Evolutionary conservation across 108 stramenopile genomes (phyloP).

Genomic region (Skeletonema tropicum): DNA sequence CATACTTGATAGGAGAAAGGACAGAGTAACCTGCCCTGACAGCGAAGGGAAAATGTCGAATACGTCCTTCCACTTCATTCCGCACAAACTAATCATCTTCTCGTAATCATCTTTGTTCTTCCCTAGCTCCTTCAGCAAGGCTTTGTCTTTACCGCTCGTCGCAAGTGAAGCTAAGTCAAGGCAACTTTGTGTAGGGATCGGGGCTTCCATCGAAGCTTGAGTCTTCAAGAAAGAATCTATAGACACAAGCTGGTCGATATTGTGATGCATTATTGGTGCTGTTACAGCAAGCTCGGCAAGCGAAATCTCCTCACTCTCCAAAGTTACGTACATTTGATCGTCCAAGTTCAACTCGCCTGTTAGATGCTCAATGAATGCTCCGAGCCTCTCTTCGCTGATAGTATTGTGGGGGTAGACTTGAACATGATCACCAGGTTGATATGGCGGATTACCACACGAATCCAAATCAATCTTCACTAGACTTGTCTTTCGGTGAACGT

Average conservation of each 20-base stretch:
- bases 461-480: constrained; percentile 10
- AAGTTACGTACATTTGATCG: constrained; percentile 5
- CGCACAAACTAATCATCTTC: background rate
- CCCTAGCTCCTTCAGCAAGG: background rate
- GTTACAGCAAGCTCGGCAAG: background rate
- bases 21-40: constrained; percentile 1
- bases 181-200: background rate
- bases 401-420: constrained; percentile 6
- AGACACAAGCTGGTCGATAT: background rate
- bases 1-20: constrained; percentile 2
- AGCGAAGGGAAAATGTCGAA: background rate
- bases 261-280: constrained; percentile 1
- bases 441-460: constrained; percentile 7
- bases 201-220: background rate
- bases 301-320: background rate
- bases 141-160: background rate
- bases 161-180: background rate
- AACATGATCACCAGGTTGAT: constrained; percentile 16
- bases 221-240: background rate
- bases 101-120: background rate
- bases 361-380: constrained; percentile 3
- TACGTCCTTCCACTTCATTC: background rate
- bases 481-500: background rate
- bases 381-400: constrained; percentile 3
- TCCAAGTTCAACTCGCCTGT: background rate